phyloP scores from a whole-genome alignment of 495 filamentous ascomycete species.

The Hypomontagnella submonticulosa region DNA sequence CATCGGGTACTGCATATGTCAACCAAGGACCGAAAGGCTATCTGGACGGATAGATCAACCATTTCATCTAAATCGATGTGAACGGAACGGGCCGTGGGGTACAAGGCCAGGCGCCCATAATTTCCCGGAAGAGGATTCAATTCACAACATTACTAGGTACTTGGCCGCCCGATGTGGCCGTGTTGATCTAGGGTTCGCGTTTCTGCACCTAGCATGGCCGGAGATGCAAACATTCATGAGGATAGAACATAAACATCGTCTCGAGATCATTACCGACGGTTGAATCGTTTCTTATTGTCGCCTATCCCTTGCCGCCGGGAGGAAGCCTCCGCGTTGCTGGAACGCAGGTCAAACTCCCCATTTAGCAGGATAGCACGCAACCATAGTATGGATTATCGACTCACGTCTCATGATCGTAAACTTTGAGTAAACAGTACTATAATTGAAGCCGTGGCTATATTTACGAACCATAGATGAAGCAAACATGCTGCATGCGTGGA shows the following conservation, averaged over 20 bases:
- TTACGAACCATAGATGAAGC: constrained; percentile 12
- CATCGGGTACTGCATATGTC: constrained; percentile 30
- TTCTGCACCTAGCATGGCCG: constrained; percentile 22
- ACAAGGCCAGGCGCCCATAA: constrained; percentile 33
- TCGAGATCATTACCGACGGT: constrained; percentile 13
- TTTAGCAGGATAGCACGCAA: constrained; percentile 28
- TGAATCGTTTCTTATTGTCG: constrained; percentile 1
- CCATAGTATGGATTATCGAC: constrained; percentile 15
- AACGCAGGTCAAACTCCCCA: constrained; percentile 15
- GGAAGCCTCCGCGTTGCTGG: constrained; percentile 16
- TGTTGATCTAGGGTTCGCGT: constrained; percentile 39
- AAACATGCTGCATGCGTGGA: constrained; percentile 32
- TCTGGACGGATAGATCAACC: constrained; percentile 31
- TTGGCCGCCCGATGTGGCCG: constrained; percentile 35
- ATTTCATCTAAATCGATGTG: constrained; percentile 26
- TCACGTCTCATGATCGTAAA: constrained; percentile 12
- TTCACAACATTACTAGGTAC: constrained; percentile 35
- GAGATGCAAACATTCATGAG: constrained; percentile 27
- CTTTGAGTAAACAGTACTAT: constrained; percentile 4
- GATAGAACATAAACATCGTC: constrained; percentile 22
- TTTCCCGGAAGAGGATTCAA: constrained; percentile 36
- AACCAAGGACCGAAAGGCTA: constrained; percentile 18
- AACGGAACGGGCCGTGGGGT: constrained; percentile 44
- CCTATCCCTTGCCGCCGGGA: constrained; percentile 35
- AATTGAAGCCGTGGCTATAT: constrained; percentile 5